Percentiles rank a stretch among this genome's conserved stretches.
These are phyloP conservation scores for Diddensiella santjacobensis DNA, from an alignment of 805 yeast genomes.

Conservation along the genomic window DNA sequence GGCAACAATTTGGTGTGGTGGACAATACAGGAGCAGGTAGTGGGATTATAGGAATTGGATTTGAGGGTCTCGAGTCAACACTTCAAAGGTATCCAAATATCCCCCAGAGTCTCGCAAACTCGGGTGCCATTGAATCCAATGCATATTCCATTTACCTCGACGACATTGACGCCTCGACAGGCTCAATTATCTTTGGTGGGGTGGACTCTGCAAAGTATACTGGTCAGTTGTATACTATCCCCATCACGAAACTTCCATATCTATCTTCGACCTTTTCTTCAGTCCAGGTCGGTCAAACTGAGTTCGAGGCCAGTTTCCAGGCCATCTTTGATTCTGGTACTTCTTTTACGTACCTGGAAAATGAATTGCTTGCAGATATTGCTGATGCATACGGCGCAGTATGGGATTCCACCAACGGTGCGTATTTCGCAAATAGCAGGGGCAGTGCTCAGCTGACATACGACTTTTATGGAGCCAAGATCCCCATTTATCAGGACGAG, in stretches of 20 bases:
- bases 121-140: slow-evolving; percentile 39
- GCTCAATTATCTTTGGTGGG: slow-evolving; percentile 45
- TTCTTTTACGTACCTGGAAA: slow-evolving; percentile 17
- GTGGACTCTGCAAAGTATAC: slow-evolving; percentile 41
- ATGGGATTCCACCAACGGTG: slow-evolving; percentile 8
- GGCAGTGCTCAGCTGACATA: slow-evolving; percentile 8
- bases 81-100: slow-evolving; percentile 51
- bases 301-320: slow-evolving; percentile 8
- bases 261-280: slow-evolving; percentile 16
- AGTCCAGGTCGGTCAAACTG: slow-evolving; percentile 16
- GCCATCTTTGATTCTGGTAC: slow-evolving; percentile 21
- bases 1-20: slow-evolving; percentile 53
- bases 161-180: slow-evolving; percentile 31
- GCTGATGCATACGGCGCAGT: slow-evolving; percentile 11
- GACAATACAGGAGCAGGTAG: slow-evolving; percentile 11
- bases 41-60: slow-evolving; percentile 37
- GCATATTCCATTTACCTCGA: slow-evolving; percentile 48
- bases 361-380: neutral
- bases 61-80: slow-evolving; percentile 31
- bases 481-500: slow-evolving; percentile 25
- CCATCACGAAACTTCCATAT: slow-evolving; percentile 25
- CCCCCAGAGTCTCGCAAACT: slow-evolving; percentile 54
- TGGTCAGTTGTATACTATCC: slow-evolving; percentile 38
- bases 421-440: slow-evolving; percentile 2
- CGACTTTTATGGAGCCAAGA: slow-evolving; percentile 22